phyloP scores from a whole-genome alignment of 371 early-diverging fungal species.

The Mortierella sp. region DNA sequence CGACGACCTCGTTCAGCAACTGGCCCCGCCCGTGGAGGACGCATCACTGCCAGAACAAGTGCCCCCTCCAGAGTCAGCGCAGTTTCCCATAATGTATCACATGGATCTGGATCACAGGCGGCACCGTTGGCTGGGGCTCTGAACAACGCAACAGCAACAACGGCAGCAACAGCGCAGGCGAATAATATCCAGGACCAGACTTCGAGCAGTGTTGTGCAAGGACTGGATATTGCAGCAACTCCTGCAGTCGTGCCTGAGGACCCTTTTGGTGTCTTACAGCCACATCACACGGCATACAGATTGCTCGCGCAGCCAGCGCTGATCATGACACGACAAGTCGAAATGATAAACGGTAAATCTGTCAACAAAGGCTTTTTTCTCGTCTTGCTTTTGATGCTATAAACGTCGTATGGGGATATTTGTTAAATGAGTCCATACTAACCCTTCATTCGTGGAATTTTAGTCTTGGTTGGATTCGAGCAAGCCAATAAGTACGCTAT shows the following conservation, averaged over 20 bases:
- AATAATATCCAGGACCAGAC: constrained; percentile 10
- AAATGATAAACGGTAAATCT: constrained; percentile 78
- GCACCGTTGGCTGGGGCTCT: not conserved
- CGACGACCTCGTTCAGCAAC: not conserved
- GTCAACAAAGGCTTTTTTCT: not conserved
- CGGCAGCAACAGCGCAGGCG: not conserved
- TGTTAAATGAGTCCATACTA: too few species aligned
- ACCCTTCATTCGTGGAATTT: too few species aligned
- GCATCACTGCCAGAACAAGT: constrained; percentile 24
- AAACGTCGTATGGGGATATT: too few species aligned
- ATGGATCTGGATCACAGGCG: not conserved
- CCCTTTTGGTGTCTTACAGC: constrained; percentile 41
- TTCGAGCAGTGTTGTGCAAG: constrained; percentile 21
- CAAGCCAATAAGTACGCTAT: constrained; percentile 92
- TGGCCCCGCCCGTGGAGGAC: constrained; percentile 21
- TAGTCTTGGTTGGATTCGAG: constrained; percentile 75
- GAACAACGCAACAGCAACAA: not conserved
- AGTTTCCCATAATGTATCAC: not conserved
- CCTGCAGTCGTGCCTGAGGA: constrained; percentile 53
- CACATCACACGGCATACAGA: constrained; percentile 53
- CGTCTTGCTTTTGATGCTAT: too few species aligned
- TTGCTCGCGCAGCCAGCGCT: constrained; percentile 70
- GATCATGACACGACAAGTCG: constrained; percentile 81
- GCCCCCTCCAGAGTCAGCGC: constrained; percentile 26
- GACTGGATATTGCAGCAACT: constrained; percentile 43